phyloP scores from a whole-genome alignment of 257 asterid species.

The Ophiorrhiza pumila region DNA sequence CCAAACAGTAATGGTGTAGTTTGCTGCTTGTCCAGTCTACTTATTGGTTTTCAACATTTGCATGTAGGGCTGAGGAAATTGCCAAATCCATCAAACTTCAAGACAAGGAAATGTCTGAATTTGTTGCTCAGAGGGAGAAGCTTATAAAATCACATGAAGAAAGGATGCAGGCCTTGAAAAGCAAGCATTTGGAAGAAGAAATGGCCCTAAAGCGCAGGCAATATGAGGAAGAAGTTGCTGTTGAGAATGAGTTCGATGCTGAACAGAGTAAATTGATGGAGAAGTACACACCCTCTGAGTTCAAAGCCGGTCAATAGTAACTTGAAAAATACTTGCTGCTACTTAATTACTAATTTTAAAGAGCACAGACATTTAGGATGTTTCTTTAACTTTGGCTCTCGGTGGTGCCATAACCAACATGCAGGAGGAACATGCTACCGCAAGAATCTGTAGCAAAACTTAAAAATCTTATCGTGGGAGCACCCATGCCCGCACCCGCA shows the following conservation, averaged over 20 bases:
- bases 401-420: not conserved
- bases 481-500: no score
- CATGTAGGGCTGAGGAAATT: constrained; percentile 41
- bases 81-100: constrained; percentile 36
- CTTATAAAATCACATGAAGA: constrained; percentile 38
- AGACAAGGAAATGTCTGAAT: constrained; percentile 43
- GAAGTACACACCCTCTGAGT: constrained; percentile 21
- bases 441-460: not conserved
- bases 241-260: constrained; percentile 43
- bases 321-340: not conserved
- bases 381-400: not conserved
- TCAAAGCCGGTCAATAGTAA: not conserved
- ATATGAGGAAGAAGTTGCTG: constrained; percentile 37
- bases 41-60: not conserved
- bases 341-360: not conserved
- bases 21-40: not conserved
- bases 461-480: no score
- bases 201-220: constrained; percentile 36
- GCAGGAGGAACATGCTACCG: not conserved
- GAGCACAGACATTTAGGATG: not conserved
- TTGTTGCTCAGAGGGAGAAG: constrained; percentile 24
- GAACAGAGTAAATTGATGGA: constrained; percentile 31
- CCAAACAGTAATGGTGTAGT: not conserved
- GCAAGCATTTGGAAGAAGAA: constrained; percentile 25
- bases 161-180: constrained; percentile 31